phyloP scores from a whole-genome alignment of 2,329 filamentous ascomycete genomes.

The Thermoascus crustaceus region DNA sequence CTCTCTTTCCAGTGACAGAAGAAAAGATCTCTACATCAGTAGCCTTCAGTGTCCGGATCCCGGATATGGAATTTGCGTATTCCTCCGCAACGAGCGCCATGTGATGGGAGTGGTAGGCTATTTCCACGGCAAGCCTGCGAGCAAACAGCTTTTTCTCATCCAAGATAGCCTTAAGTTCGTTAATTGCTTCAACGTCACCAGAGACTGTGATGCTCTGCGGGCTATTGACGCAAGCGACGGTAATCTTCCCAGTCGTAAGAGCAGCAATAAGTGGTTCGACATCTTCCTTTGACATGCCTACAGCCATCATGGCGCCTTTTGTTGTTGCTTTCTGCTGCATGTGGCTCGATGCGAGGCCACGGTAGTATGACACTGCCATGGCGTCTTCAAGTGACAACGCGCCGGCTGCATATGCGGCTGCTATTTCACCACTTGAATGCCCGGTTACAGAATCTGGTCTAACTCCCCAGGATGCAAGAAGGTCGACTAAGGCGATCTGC shows the following conservation, averaged over 20 bases:
- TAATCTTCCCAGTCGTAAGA: constrained; percentile 3
- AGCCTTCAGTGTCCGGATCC: background rate
- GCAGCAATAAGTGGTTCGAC: constrained; percentile 3
- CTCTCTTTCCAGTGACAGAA: constrained; percentile 7
- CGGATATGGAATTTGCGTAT: background rate
- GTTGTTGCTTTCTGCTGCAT: background rate
- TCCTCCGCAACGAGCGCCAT: constrained; percentile 8
- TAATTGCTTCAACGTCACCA: constrained; percentile 17
- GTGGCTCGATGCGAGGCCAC: constrained; percentile 9
- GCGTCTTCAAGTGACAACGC: constrained; percentile 11
- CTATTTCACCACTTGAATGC: constrained; percentile 22
- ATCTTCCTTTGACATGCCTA: constrained; percentile 5
- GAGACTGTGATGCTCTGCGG: constrained; percentile 19
- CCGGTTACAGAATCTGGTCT: constrained; percentile 12
- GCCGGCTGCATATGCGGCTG: constrained; percentile 15
- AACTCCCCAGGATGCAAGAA: constrained; percentile 11
- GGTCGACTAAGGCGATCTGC: constrained; percentile 16
- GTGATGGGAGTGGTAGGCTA: constrained; percentile 19
- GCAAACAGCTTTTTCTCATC: constrained; percentile 13
- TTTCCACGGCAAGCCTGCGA: constrained; percentile 12
- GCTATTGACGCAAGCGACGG: constrained; percentile 17
- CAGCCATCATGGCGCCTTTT: constrained; percentile 12
- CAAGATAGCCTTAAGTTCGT: constrained; percentile 26
- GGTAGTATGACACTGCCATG: constrained; percentile 13
- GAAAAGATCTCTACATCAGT: constrained; percentile 11